phyloP scores from a whole-genome alignment of 2,329 filamentous ascomycete species.

The Apiospora pterosperma region DNA sequence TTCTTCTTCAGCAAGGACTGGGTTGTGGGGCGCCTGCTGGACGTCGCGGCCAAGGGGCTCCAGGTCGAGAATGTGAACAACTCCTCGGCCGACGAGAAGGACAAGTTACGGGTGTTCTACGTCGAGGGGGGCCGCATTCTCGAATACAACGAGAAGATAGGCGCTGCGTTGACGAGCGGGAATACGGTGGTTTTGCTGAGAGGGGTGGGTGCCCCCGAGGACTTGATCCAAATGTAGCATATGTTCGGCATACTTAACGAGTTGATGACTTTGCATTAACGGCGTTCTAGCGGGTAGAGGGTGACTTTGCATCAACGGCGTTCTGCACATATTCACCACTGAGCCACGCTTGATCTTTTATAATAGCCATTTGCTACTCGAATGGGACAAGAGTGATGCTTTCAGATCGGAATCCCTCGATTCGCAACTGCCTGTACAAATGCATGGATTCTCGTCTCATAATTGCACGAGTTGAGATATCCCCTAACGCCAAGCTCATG shows the following conservation, averaged over 20 bases:
- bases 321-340: background rate
- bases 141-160: conserved; percentile 85
- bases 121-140: conserved; percentile 84
- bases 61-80: conserved; percentile 87
- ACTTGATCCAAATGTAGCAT: conserved; percentile 61
- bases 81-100: conserved; percentile 68
- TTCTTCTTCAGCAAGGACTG: conserved; percentile 82
- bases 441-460: conserved; percentile 15
- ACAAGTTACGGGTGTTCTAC: conserved; percentile 84
- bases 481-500: background rate
- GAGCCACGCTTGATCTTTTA: background rate
- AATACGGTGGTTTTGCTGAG: conserved; percentile 88
- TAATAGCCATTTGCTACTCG: background rate
- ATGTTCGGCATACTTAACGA: background rate
- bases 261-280: background rate
- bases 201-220: conserved; percentile 76
- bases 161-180: conserved; percentile 68
- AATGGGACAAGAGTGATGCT: background rate
- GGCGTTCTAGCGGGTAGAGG: conserved; percentile 4
- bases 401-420: background rate
- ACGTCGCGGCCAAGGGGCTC: conserved; percentile 71
- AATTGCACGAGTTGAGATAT: background rate
- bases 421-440: background rate
- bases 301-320: conserved; percentile 1
- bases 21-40: conserved; percentile 82